Base-by-base conservation (phyloP, 352 stramenopile species). In the Paralagenidium karlingii region DNA sequence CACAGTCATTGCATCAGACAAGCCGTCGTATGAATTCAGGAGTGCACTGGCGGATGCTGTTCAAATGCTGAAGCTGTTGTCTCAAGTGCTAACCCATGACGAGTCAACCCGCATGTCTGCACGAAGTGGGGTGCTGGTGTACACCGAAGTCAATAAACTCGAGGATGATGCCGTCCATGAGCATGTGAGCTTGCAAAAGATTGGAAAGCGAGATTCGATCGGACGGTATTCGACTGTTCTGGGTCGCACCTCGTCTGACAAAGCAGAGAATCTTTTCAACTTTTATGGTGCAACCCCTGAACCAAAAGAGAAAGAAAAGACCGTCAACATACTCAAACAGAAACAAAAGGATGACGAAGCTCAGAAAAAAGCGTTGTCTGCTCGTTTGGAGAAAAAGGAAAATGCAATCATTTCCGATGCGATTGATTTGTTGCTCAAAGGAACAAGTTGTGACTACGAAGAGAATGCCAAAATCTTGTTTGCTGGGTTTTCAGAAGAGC, bases 61-160 rank as follows among this genome's bases (percentile, higher is more conserved):
- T 2, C 74, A 91, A 48, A 85, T 91, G 74, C 50, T 91, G 5
- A 87, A 88, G 45, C 34, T 88, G 11, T 57, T 91, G 11, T 51
- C 63, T 7, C 76, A 82, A 40, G 75, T 87, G 19, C 30, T 91
- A 16, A 53, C 71, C 29, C 62, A 91, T 41, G 61, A 83, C 15
- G 47, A 53, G 24, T 85, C 74, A 19, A 66, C 71, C 18, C 55
- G 53, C 34, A 49, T 75, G 18, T 87, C 73, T 43, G 71, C 63
- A 5, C 49, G 53, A 8, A 82, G 49, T 36, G 75, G 74, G 10
- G 51, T 88, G 37, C 51, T 88, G 1, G 66, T 61, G 2, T 81
- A 80, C 30, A 60, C 51, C 31, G 53, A 31, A 3, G 22, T 51
- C 21, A 45, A 44, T n/a, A 36, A 47, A 43, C 41, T 47, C 24